These are phyloP conservation scores for Alternaria arbusti DNA, from an alignment of 2,329 filamentous ascomycete genomes.

Conservation along the genomic window DNA sequence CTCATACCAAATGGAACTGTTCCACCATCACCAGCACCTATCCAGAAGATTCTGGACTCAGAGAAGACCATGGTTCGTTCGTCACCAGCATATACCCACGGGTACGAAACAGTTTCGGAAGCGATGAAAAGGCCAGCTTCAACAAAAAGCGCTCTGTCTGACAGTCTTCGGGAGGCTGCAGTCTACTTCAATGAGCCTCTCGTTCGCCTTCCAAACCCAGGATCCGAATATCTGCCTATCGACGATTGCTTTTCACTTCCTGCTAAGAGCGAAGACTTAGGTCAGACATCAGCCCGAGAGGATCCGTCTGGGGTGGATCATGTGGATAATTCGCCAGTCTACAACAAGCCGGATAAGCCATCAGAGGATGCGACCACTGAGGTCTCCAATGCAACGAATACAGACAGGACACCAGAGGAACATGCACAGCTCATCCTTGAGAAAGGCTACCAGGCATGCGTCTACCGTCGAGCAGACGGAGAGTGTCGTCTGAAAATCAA, in stretches of 20 bases:
- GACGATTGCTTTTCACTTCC: not conserved
- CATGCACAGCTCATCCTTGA: not conserved
- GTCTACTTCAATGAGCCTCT: not conserved
- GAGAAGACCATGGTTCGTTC: conserved; percentile 13
- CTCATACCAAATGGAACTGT: conserved; percentile 32
- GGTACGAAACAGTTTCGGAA: not conserved
- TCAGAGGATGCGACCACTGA: not conserved
- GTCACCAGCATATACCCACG: conserved; percentile 5
- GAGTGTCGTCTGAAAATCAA: conserved; percentile 1
- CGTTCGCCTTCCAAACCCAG: not conserved
- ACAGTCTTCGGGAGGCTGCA: conserved; percentile 6
- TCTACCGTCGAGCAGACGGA: conserved; percentile 2
- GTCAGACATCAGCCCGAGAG: not conserved
- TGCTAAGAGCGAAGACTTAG: not conserved
- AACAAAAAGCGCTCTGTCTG: conserved; percentile 30
- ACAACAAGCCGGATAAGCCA: not conserved
- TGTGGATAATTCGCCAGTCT: not conserved
- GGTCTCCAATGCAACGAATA: not conserved
- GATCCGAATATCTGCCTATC: not conserved
- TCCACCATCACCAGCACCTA: conserved; percentile 35
- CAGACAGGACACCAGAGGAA: not conserved
- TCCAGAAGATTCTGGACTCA: conserved; percentile 28
- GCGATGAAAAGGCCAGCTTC: conserved; percentile 29
- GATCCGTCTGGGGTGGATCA: not conserved
- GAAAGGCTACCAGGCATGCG: not conserved